Conservation (phyloP, 106 monocot species). For the Platanthera zijinensis region DNA sequence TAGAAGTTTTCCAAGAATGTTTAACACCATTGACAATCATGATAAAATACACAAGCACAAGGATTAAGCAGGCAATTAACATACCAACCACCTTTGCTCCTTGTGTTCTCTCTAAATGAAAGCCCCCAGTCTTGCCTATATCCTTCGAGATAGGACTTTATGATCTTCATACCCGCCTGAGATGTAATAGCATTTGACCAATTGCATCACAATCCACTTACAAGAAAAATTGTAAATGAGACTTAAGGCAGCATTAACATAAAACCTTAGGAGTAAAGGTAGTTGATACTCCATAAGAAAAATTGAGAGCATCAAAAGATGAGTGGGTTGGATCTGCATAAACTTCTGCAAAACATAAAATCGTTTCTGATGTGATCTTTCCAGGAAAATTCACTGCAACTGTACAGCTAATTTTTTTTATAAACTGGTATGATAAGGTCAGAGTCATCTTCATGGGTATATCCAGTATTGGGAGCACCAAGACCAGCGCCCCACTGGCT, state of each 20-base stretch:
- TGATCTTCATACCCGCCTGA: conserved; percentile 83
- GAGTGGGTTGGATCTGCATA: conserved; percentile 88
- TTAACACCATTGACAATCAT: too few species aligned
- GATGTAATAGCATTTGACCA: conserved; percentile 2
- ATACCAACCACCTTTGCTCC: conserved; percentile 80
- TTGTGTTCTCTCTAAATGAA: conserved; percentile 75
- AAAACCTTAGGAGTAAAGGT: conserved; percentile 72
- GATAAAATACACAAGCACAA: neutral
- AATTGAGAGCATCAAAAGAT: conserved; percentile 77
- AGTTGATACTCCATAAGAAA: conserved; percentile 64
- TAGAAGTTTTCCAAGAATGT: too few species aligned
- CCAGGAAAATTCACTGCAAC: neutral
- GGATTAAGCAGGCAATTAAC: conserved; percentile 1
- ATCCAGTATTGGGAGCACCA: too few species aligned
- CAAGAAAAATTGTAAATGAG: neutral
- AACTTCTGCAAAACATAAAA: conserved; percentile 50
- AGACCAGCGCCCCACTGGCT: too few species aligned
- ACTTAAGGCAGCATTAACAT: neutral
- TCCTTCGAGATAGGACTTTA: conserved; percentile 84
- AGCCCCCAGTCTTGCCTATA: conserved; percentile 93
- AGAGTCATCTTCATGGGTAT: too few species aligned
- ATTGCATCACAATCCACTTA: neutral
- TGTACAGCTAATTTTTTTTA: neutral
- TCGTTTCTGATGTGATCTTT: neutral
- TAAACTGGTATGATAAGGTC: neutral